These are phyloP conservation scores for Prunus campanulata DNA, from an alignment of 306 rosid genomes.

Conservation along the genomic window DNA sequence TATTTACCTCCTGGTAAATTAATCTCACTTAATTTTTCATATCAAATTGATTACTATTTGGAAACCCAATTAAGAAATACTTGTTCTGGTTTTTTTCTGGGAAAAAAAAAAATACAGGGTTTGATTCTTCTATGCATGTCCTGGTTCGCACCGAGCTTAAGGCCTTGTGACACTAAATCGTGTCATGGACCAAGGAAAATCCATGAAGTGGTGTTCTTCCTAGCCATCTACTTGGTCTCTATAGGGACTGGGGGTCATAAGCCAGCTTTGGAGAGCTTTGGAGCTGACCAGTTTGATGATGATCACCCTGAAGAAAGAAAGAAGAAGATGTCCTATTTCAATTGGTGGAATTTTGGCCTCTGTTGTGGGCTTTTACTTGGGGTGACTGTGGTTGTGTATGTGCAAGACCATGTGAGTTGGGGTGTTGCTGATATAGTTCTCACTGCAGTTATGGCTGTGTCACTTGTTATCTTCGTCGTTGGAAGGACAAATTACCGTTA, in stretches of 20 bases:
- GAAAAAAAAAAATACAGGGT: constrained; percentile 47
- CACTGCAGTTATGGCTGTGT: constrained; percentile 59
- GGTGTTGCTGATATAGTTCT: constrained; percentile 69
- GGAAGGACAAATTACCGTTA: constrained; percentile 75
- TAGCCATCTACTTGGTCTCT: constrained; percentile 73
- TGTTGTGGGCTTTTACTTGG: constrained; percentile 78
- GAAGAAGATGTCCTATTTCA: constrained; percentile 91
- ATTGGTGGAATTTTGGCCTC: constrained; percentile 90
- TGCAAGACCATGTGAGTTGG: constrained; percentile 79
- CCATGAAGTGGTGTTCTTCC: constrained; percentile 72
- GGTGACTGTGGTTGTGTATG: constrained; percentile 76
- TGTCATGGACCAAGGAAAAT: constrained; percentile 60
- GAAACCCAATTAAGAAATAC: not conserved
- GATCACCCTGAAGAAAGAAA: constrained; percentile 56
- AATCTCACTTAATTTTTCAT: not conserved
- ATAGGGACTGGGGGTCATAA: constrained; percentile 90
- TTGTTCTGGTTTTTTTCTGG: not conserved
- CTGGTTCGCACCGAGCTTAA: constrained; percentile 70
- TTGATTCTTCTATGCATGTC: constrained; percentile 67
- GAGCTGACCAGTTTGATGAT: constrained; percentile 94
- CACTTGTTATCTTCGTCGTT: constrained; percentile 56
- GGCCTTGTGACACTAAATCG: constrained; percentile 41
- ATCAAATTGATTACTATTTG: not conserved
- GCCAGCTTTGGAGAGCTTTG: constrained; percentile 88
- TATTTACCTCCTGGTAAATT: constrained; percentile 64